phyloP scores from a whole-genome alignment of 2,329 filamentous ascomycete species.

The Chaetomium olivaceum region DNA sequence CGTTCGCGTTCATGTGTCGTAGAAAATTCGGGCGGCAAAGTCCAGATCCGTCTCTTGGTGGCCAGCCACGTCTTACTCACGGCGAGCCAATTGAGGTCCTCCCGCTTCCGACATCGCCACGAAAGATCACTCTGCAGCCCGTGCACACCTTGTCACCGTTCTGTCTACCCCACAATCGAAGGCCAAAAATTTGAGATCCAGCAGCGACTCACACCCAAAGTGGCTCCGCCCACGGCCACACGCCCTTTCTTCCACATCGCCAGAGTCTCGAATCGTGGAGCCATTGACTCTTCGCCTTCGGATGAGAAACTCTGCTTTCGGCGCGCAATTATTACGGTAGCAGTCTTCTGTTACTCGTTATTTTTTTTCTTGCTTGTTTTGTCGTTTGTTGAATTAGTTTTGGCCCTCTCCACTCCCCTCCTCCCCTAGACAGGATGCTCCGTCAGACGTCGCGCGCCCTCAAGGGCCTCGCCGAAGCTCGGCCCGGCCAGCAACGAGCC shows the following conservation, averaged over 20 bases:
- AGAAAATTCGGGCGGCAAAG: not conserved
- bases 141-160: constrained; percentile 23
- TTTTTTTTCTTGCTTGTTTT: constrained; percentile 10
- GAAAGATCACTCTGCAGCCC: constrained; percentile 20
- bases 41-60: not conserved
- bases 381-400: constrained; percentile 9
- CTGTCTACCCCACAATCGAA: constrained; percentile 30
- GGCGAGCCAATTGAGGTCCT: constrained; percentile 18
- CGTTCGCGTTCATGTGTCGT: not conserved
- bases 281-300: constrained; percentile 28
- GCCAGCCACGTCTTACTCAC: constrained; percentile 8
- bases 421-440: constrained; percentile 45
- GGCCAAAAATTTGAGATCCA: constrained; percentile 26
- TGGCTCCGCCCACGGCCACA: constrained; percentile 22
- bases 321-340: constrained; percentile 12
- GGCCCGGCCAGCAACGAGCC: constrained; percentile 40
- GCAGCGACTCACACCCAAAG: constrained; percentile 28
- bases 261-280: constrained; percentile 6
- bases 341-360: constrained; percentile 27
- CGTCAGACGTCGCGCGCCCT: constrained; percentile 52
- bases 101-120: constrained; percentile 34
- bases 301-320: constrained; percentile 22
- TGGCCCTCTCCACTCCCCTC: constrained; percentile 22
- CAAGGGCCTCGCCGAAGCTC: constrained; percentile 44
- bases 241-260: constrained; percentile 20